Percentiles rank a stretch among this genome's conserved stretches.
Conservation (phyloP, 169 alveolate species). For the Cryptosporidium bovis region DNA sequence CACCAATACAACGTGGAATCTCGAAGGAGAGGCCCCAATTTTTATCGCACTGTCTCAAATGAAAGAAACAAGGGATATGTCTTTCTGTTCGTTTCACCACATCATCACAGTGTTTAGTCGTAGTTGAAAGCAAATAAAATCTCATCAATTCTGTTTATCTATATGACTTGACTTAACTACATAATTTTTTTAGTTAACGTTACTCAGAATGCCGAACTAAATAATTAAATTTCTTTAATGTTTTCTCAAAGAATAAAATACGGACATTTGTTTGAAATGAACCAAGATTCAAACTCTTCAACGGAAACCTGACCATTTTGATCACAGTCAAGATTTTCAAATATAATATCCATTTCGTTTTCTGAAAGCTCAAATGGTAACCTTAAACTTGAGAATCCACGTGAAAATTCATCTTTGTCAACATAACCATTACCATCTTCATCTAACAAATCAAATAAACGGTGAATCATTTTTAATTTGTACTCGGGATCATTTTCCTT, state of each 20-base stretch:
- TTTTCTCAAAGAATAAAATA: slow-evolving; percentile 20
- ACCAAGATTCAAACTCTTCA: slow-evolving; percentile 61
- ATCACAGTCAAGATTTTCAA: slow-evolving; percentile 42
- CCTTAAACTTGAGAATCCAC: slow-evolving; percentile 19
- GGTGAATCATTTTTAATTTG: slow-evolving; percentile 39
- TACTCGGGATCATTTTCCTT: slow-evolving; percentile 58
- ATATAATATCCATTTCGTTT: slow-evolving; percentile 38
- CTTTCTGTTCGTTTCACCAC: too few species aligned
- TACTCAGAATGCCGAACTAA: too few species aligned
- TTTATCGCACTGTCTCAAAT: too few species aligned
- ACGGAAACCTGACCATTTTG: slow-evolving; percentile 16
- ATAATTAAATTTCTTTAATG: neutral
- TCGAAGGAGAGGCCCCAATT: too few species aligned
- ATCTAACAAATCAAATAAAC: slow-evolving; percentile 31
- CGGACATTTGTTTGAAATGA: slow-evolving; percentile 56
- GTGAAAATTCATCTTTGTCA: slow-evolving; percentile 13
- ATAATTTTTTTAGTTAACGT: too few species aligned
- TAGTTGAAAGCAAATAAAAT: too few species aligned
- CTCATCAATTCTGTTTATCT: too few species aligned
- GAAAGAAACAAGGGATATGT: too few species aligned
- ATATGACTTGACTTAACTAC: too few species aligned
- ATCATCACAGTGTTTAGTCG: too few species aligned
- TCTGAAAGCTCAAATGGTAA: slow-evolving; percentile 19
- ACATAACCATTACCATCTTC: slow-evolving; percentile 62
- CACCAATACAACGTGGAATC: too few species aligned